Evolutionary conservation across 805 yeast species (phyloP).

Genomic region (Spathaspora passalidarum): DNA sequence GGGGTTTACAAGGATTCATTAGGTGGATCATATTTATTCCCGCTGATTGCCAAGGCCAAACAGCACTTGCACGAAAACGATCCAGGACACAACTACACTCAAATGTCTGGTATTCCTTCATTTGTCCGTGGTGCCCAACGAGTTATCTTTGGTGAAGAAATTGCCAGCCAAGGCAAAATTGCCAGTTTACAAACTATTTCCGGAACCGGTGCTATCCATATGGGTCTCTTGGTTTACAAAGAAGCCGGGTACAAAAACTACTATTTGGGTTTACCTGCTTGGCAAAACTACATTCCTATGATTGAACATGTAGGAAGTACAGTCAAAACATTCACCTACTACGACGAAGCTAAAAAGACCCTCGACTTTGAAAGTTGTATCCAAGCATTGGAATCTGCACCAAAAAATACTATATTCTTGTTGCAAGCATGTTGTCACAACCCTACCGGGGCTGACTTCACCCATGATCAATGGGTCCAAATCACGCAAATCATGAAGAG

Average conservation of each 20-base stretch:
- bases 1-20: constrained; percentile 45
- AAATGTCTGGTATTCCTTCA: constrained; percentile 39
- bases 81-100: constrained; percentile 45
- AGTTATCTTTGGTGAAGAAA: constrained; percentile 33
- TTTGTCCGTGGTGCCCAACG: constrained; percentile 31
- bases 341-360: constrained; percentile 22
- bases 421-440: constrained; percentile 45
- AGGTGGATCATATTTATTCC: constrained; percentile 36
- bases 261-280: constrained; percentile 37
- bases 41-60: constrained; percentile 37
- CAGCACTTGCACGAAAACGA: constrained; percentile 27
- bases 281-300: constrained; percentile 40
- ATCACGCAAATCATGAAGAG: constrained; percentile 24
- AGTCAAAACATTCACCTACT: constrained; percentile 27
- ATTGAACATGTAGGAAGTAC: constrained; percentile 28
- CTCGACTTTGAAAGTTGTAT: constrained; percentile 27
- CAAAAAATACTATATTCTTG: constrained; percentile 30
- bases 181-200: constrained; percentile 39
- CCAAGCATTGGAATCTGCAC: constrained; percentile 27
- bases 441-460: constrained; percentile 42
- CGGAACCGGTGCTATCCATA: constrained; percentile 42
- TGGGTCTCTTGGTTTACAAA: constrained; percentile 29
- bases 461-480: constrained; percentile 34
- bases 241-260: constrained; percentile 21
- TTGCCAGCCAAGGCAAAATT: constrained; percentile 21